Conservation (phyloP, 2,329 filamentous ascomycete genomes). For the Chaetomium sp. region DNA sequence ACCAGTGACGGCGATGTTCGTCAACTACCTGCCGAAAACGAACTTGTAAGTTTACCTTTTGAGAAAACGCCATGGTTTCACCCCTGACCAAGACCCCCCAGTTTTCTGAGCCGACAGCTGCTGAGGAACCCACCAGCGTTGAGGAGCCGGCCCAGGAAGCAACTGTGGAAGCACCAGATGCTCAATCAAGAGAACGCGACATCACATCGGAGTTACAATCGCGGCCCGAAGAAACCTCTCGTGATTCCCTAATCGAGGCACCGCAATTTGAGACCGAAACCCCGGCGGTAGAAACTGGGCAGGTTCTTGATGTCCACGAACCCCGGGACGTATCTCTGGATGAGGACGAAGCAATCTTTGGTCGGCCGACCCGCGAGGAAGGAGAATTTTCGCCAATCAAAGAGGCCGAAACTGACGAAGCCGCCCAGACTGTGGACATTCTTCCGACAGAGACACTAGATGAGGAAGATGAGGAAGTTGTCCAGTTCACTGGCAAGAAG, state of each 20-base stretch:
- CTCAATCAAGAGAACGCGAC: slow-evolving; percentile 16
- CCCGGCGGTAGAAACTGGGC: neutral
- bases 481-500: slow-evolving; percentile 30
- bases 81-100: too few relatives aligned
- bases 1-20: too few relatives aligned
- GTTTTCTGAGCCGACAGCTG: too few relatives aligned
- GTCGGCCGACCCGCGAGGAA: slow-evolving; percentile 20
- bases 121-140: too few relatives aligned
- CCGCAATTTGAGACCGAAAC: too few relatives aligned
- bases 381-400: too few relatives aligned
- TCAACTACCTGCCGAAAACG: too few relatives aligned
- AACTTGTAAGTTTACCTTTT: too few relatives aligned
- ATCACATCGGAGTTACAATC: neutral
- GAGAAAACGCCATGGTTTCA: too few relatives aligned
- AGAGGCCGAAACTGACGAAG: too few relatives aligned
- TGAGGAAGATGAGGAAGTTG: slow-evolving; percentile 21
- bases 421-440: neutral
- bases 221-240: slow-evolving; percentile 21
- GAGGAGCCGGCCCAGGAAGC: neutral
- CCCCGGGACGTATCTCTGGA: slow-evolving; percentile 17
- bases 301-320: slow-evolving; percentile 8
- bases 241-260: too few relatives aligned
- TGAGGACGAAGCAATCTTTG: slow-evolving; percentile 16
- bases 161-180: slow-evolving; percentile 14
- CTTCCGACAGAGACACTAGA: neutral